Conservation (phyloP, 2,329 filamentous ascomycete genomes). For the Claviceps arundinis region DNA sequence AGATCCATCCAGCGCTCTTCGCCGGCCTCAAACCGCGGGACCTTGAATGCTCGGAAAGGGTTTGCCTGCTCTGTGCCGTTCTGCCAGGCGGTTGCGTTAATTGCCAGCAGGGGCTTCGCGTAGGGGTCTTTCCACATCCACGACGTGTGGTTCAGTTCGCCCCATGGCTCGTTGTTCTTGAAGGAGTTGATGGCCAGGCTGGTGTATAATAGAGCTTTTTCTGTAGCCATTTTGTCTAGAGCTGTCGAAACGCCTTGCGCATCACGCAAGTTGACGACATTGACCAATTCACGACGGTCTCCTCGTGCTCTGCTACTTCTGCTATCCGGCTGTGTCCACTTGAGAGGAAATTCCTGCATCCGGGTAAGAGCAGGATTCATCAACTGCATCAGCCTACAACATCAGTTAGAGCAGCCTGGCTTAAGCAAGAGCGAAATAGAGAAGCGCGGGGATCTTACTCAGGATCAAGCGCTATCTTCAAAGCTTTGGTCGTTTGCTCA, state of each 20-base stretch:
- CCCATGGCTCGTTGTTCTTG: conserved; percentile 8
- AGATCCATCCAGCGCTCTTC: conserved; percentile 29
- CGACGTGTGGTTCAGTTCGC: conserved; percentile 10
- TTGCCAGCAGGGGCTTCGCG: conserved; percentile 8
- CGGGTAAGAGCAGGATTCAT: conserved; percentile 11
- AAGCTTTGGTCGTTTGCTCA: neutral
- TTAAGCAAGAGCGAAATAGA: neutral
- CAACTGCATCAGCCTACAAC: conserved; percentile 10
- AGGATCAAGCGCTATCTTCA: conserved; percentile 6
- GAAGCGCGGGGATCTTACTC: conserved; percentile 3
- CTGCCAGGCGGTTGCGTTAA: conserved; percentile 7
- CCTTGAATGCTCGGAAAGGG: conserved; percentile 6
- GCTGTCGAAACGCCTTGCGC: neutral
- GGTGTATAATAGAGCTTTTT: conserved; percentile 8
- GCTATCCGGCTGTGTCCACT: neutral
- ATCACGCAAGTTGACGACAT: neutral
- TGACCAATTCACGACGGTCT: neutral
- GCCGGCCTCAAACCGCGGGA: conserved; percentile 9
- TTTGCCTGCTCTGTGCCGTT: conserved; percentile 8
- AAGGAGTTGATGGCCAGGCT: conserved; percentile 7
- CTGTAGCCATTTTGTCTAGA: neutral
- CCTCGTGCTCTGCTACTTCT: neutral
- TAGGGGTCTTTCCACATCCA: conserved; percentile 8
- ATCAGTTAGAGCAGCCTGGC: neutral
- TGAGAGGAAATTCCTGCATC: conserved; percentile 9